These are phyloP conservation scores for Phaeosphaeria sp. DNA, from an alignment of 2,329 filamentous ascomycete genomes.

Conservation along the genomic window DNA sequence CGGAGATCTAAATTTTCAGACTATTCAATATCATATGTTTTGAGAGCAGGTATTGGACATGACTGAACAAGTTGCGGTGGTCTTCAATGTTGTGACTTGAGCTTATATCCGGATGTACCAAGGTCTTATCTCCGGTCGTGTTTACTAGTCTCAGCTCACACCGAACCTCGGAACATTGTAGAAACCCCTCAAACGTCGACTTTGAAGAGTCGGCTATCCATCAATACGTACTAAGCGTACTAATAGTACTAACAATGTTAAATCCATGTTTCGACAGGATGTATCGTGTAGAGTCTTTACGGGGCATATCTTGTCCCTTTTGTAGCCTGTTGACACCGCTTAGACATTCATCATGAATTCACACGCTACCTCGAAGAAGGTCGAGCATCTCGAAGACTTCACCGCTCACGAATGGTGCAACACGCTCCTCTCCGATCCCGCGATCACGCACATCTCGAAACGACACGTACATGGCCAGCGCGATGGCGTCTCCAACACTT, in stretches of 20 bases:
- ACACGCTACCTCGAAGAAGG: background rate
- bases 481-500: conserved; percentile 22
- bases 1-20: too few species aligned
- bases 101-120: too few species aligned
- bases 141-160: background rate
- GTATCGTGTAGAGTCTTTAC: background rate
- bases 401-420: conserved; percentile 34
- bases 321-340: background rate
- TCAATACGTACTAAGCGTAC: background rate
- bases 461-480: conserved; percentile 10
- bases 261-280: background rate
- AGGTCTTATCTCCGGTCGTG: background rate
- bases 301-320: background rate
- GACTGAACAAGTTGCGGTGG: too few species aligned
- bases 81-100: too few species aligned
- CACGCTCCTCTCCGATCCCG: conserved; percentile 28
- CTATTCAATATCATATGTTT: too few species aligned
- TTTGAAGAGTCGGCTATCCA: background rate
- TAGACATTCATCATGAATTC: background rate
- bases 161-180: background rate
- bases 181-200: background rate
- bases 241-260: background rate
- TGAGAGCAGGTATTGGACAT: too few species aligned
- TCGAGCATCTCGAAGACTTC: conserved; percentile 35
- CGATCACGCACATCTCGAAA: conserved; percentile 25